Conservation (phyloP, 371 early-diverging fungal genomes). For the Rhizopus microsporus region DNA sequence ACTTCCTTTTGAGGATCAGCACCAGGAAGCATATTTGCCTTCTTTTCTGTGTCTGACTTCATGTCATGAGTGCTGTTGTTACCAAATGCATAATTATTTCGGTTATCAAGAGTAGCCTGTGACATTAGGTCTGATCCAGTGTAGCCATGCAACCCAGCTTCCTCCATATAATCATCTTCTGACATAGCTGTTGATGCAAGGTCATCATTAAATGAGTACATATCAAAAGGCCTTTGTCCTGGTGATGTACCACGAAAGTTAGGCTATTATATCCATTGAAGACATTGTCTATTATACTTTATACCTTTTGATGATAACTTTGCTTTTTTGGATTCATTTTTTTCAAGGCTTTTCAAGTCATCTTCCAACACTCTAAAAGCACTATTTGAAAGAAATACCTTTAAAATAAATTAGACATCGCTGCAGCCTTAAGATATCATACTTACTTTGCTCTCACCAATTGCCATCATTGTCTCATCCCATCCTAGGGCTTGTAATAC, state of each 20-base stretch:
- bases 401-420: neutral
- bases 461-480: constrained; percentile 59
- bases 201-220: constrained; percentile 40
- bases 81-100: constrained; percentile 6
- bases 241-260: neutral
- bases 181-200: constrained; percentile 36
- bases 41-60: constrained; percentile 11
- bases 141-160: constrained; percentile 23
- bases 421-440: neutral
- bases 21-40: constrained; percentile 2
- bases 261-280: neutral
- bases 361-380: constrained; percentile 75
- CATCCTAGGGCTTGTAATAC: constrained; percentile 63
- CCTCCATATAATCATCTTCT: constrained; percentile 33
- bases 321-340: constrained; percentile 44
- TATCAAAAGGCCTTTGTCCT: constrained; percentile 30
- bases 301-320: constrained; percentile 33
- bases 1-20: constrained; percentile 35
- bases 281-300: constrained; percentile 6
- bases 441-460: constrained; percentile 60
- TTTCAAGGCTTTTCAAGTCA: constrained; percentile 50
- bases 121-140: constrained; percentile 23
- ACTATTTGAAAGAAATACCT: constrained; percentile 72
- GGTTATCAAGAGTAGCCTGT: constrained; percentile 26
- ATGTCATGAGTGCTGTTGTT: neutral